A percentile compares a stretch with the other conserved stretches of the same genome.
Conservation (phyloP, 2,329 filamentous ascomycete species). For the Alternaria viburni region DNA sequence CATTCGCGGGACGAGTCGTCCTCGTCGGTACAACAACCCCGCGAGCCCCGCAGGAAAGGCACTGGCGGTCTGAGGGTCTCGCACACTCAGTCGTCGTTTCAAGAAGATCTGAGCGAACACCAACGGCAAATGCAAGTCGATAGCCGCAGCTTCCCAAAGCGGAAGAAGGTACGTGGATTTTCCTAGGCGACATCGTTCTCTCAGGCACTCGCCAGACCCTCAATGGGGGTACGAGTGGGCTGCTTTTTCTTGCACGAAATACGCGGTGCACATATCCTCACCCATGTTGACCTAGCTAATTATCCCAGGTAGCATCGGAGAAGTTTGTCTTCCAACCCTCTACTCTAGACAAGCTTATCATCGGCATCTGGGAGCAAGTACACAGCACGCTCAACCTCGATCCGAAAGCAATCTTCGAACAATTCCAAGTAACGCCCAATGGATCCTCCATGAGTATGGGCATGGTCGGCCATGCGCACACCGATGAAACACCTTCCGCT, state of each 20-base stretch:
- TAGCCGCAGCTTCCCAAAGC: slow-evolving; percentile 39
- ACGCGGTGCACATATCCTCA: neutral
- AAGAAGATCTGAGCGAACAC: slow-evolving; percentile 39
- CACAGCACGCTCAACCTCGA: slow-evolving; percentile 53
- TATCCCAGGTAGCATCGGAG: slow-evolving; percentile 28
- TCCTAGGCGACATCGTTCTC: neutral
- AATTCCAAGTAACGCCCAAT: slow-evolving; percentile 34
- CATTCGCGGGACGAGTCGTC: slow-evolving; percentile 7
- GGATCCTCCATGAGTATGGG: slow-evolving; percentile 19
- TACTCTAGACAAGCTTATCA: slow-evolving; percentile 56
- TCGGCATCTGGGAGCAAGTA: slow-evolving; percentile 59
- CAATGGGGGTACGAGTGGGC: neutral
- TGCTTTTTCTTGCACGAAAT: no score
- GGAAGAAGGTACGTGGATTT: slow-evolving; percentile 29
- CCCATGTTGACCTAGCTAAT: neutral
- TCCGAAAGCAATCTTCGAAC: slow-evolving; percentile 45
- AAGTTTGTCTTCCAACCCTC: slow-evolving; percentile 55
- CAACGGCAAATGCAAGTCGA: slow-evolving; percentile 44
- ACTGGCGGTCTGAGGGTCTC: slow-evolving; percentile 37
- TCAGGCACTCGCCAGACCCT: neutral
- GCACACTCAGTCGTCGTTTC: slow-evolving; percentile 27
- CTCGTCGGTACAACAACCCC: slow-evolving; percentile 2
- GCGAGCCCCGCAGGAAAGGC: slow-evolving; percentile 29
- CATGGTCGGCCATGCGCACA: slow-evolving; percentile 14
- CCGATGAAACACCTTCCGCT: slow-evolving; percentile 6